Evolutionary conservation across 345 rosid genomes (phyloP).

Genomic region (Citrus mangshanensis): DNA sequence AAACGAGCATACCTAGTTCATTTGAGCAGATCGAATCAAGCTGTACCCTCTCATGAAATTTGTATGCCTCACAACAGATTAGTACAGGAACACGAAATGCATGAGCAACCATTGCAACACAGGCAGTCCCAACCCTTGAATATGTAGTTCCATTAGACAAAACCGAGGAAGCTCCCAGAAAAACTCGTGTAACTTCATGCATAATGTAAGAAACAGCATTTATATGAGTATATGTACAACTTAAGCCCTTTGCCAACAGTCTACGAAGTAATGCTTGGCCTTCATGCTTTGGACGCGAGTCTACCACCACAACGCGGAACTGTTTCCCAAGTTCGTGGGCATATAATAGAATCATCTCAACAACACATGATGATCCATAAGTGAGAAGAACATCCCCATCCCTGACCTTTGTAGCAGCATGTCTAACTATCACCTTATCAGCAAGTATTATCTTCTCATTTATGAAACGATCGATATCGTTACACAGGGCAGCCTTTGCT

Average conservation of each 20-base stretch:
- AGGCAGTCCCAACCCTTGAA: slow-evolving; percentile 73
- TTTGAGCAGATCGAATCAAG: slow-evolving; percentile 81
- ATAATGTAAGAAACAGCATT: slow-evolving; percentile 72
- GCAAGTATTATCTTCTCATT: slow-evolving; percentile 63
- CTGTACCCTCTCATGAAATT: slow-evolving; percentile 82
- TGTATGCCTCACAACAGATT: slow-evolving; percentile 81
- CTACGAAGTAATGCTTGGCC: slow-evolving; percentile 64
- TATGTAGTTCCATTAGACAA: slow-evolving; percentile 75
- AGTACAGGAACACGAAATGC: slow-evolving; percentile 65
- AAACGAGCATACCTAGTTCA: slow-evolving; percentile 56
- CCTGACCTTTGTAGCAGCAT: slow-evolving; percentile 67
- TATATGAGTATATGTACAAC: slow-evolving; percentile 71
- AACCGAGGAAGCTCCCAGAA: slow-evolving; percentile 74
- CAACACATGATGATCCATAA: slow-evolving; percentile 68
- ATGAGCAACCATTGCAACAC: slow-evolving; percentile 80
- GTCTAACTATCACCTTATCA: slow-evolving; percentile 61
- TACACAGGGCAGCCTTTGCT: slow-evolving; percentile 51
- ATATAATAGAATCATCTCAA: slow-evolving; percentile 70
- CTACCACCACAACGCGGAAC: slow-evolving; percentile 67
- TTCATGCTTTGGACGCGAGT: slow-evolving; percentile 69
- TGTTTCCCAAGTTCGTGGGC: slow-evolving; percentile 71
- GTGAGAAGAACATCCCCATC: slow-evolving; percentile 84
- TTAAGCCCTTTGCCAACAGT: slow-evolving; percentile 56
- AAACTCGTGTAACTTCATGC: slow-evolving; percentile 66
- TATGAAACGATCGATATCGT: slow-evolving; percentile 67